Conservation (phyloP, 371 early-diverging fungal species). For the Mortierella sp. region DNA sequence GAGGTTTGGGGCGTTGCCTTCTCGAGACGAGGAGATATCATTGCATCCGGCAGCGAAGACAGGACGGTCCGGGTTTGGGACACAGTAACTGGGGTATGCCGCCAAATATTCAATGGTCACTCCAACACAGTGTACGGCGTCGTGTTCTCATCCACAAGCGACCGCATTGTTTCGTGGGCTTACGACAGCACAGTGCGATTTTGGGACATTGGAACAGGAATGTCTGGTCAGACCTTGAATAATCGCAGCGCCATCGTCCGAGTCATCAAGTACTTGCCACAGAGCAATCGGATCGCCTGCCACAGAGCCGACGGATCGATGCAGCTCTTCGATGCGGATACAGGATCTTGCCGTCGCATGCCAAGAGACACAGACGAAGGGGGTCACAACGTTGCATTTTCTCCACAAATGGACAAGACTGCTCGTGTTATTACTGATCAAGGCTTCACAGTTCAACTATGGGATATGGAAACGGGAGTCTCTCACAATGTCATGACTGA, state of each 20-base stretch:
- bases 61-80: slow-evolving; percentile 12
- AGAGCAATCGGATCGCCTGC: no score
- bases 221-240: background rate
- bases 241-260: background rate
- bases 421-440: no score
- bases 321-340: no score
- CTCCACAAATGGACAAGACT: background rate
- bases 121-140: background rate
- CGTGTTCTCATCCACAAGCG: slow-evolving; percentile 6
- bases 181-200: background rate
- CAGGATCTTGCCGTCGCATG: no score
- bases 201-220: background rate
- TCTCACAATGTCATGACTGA: background rate
- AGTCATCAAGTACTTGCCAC: no score
- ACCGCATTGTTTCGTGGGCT: background rate
- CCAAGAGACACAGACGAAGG: no score
- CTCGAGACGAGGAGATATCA: background rate
- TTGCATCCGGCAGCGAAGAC: slow-evolving; percentile 1
- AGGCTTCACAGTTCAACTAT: slow-evolving; percentile 1
- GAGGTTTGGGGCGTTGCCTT: background rate
- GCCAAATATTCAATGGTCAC: background rate
- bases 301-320: no score
- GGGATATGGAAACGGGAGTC: background rate
- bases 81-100: background rate
- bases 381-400: slow-evolving; percentile 2